Conservation (phyloP, 345 rosid genomes). For the Dimocarpus longan region DNA sequence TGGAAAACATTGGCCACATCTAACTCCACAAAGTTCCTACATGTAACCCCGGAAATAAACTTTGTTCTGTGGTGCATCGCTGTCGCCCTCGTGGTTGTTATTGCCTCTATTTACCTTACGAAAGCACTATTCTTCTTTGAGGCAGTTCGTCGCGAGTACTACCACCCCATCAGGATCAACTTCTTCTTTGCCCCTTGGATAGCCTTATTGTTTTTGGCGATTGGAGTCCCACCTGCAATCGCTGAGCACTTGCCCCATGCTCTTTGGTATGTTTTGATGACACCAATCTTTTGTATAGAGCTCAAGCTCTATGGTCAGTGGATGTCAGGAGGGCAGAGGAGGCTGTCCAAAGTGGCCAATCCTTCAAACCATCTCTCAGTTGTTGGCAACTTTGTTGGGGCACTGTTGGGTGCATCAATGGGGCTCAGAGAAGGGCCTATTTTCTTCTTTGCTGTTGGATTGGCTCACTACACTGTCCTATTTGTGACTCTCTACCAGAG, state of each 20-base stretch:
- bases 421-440: constrained; percentile 91
- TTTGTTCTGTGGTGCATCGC: constrained; percentile 73
- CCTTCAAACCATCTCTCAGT: constrained; percentile 86
- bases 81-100: constrained; percentile 45
- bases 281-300: constrained; percentile 73
- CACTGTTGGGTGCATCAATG: constrained; percentile 86
- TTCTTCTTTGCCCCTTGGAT: constrained; percentile 97
- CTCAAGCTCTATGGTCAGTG: constrained; percentile 92
- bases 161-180: constrained; percentile 85
- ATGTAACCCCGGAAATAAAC: constrained; percentile 47
- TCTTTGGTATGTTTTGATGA: constrained; percentile 86
- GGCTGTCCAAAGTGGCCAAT: constrained; percentile 93
- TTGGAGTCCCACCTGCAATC: constrained; percentile 71
- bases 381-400: constrained; percentile 91
- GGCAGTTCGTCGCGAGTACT: constrained; percentile 86
- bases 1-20: constrained; percentile 82
- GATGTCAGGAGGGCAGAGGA: constrained; percentile 92
- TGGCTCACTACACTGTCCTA: constrained; percentile 82
- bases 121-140: constrained; percentile 71
- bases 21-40: constrained; percentile 66
- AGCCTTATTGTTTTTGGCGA: constrained; percentile 68
- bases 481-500: constrained; percentile 94
- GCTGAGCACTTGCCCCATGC: constrained; percentile 38
- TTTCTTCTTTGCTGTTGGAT: constrained; percentile 82
- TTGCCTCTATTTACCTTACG: constrained; percentile 57